Percentiles rank a stretch among this genome's conserved stretches.
These are phyloP conservation scores for Hyaloperonospora arabidopsidis DNA, from an alignment of 352 stramenopile genomes.

Conservation along the genomic window DNA sequence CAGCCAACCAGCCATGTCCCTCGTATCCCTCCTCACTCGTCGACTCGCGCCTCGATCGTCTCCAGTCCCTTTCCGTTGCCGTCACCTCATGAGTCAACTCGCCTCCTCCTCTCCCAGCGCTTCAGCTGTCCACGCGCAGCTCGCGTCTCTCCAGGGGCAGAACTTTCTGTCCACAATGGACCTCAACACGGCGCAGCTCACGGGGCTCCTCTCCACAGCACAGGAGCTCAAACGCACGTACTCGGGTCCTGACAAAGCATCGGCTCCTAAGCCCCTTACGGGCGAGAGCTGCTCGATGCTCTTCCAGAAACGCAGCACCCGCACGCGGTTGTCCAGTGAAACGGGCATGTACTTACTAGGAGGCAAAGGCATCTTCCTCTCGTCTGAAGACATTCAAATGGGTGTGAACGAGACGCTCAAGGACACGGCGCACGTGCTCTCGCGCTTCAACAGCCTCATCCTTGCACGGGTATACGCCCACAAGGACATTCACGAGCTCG, in stretches of 20 bases:
- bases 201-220: conserved; percentile 55
- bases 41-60: conserved; percentile 4
- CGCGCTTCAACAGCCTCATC: conserved; percentile 94
- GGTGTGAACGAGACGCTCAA: conserved; percentile 96
- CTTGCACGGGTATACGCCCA: conserved; percentile 94
- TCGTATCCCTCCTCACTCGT: no score
- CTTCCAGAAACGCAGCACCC: conserved; percentile 91
- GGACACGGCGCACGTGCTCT: conserved; percentile 82
- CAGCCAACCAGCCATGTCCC: no score
- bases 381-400: conserved; percentile 95
- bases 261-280: conserved; percentile 51
- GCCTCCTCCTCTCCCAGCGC: background rate
- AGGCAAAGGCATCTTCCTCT: conserved; percentile 94
- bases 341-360: conserved; percentile 95
- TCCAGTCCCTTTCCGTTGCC: no score
- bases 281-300: conserved; percentile 89
- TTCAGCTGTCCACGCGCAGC: conserved; percentile 24
- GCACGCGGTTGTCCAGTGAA: conserved; percentile 90
- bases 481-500: conserved; percentile 83
- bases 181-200: conserved; percentile 41
- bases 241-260: conserved; percentile 43
- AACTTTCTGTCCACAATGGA: conserved; percentile 72
- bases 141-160: conserved; percentile 47
- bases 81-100: no score
- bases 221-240: conserved; percentile 66